Evolutionary conservation across 2,329 filamentous ascomycete genomes (phyloP).

Genomic region (Eutypa lata): DNA sequence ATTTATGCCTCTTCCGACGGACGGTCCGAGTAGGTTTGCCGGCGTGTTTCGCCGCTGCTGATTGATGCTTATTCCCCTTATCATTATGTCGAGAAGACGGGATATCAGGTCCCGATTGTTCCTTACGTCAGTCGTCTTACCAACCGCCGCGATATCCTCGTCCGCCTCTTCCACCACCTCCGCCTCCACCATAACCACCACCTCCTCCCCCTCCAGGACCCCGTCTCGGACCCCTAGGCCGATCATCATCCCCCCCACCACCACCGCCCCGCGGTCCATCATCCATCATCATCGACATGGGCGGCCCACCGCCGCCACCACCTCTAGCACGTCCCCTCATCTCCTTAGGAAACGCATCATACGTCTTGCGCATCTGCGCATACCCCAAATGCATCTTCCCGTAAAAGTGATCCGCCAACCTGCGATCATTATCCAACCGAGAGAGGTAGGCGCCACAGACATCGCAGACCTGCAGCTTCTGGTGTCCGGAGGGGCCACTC

Average conservation of each 20-base stretch:
- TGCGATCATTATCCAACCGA: conserved; percentile 87
- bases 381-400: conserved; percentile 99
- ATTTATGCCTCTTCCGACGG: no score
- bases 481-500: conserved; percentile 86
- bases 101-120: no score
- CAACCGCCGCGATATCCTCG: conserved; percentile 47
- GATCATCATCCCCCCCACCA: conserved; percentile 39
- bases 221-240: conserved; percentile 49
- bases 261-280: conserved; percentile 42
- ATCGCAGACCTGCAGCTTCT: conserved; percentile 98
- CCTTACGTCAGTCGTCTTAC: conserved; percentile 24
- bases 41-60: no score
- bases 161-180: conserved; percentile 32
- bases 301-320: conserved; percentile 52
- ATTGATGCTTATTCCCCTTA: no score
- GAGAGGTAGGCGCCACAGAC: conserved; percentile 95
- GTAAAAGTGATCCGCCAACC: conserved; percentile 95
- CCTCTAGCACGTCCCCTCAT: conserved; percentile 68
- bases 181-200: conserved; percentile 42
- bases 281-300: conserved; percentile 48
- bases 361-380: conserved; percentile 95
- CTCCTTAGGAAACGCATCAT: conserved; percentile 81
- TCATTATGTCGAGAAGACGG: no score
- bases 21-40: no score
- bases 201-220: conserved; percentile 53